These are phyloP conservation scores for Botryotinia convoluta DNA, from an alignment of 2,329 filamentous ascomycete species.

Conservation along the genomic window DNA sequence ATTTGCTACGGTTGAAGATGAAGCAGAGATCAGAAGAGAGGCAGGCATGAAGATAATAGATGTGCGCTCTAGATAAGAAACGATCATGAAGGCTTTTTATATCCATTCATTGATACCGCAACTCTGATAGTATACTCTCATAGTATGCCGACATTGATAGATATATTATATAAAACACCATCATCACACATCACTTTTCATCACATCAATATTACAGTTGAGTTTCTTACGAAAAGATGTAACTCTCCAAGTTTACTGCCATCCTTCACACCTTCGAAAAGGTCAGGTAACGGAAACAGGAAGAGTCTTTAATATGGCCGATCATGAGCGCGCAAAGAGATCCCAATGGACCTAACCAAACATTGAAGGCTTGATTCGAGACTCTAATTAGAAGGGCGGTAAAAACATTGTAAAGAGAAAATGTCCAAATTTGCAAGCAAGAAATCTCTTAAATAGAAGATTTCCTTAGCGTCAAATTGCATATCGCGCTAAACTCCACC, in stretches of 20 bases:
- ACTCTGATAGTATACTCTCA: neutral
- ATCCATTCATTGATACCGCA: neutral
- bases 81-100: neutral
- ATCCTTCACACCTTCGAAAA: conserved; percentile 47
- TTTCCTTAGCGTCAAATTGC: conserved; percentile 6
- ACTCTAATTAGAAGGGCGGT: conserved; percentile 98
- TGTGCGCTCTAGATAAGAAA: neutral
- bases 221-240: conserved; percentile 38
- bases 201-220: neutral
- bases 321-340: conserved; percentile 96
- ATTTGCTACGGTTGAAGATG: conserved; percentile 78
- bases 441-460: conserved; percentile 22
- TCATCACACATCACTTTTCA: neutral
- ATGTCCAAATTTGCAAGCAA: neutral
- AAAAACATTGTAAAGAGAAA: conserved; percentile 55
- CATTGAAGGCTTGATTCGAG: conserved; percentile 93
- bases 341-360: conserved; percentile 82
- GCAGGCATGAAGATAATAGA: neutral
- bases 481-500: conserved; percentile 13
- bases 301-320: conserved; percentile 81
- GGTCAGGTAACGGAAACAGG: conserved; percentile 68
- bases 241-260: conserved; percentile 51
- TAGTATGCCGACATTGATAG: neutral
- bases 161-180: neutral
- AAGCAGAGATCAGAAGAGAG: conserved; percentile 54